Evolutionary conservation across 1,139 yeast genomes (phyloP).

Genomic region (Geotrichum restrictum): DNA sequence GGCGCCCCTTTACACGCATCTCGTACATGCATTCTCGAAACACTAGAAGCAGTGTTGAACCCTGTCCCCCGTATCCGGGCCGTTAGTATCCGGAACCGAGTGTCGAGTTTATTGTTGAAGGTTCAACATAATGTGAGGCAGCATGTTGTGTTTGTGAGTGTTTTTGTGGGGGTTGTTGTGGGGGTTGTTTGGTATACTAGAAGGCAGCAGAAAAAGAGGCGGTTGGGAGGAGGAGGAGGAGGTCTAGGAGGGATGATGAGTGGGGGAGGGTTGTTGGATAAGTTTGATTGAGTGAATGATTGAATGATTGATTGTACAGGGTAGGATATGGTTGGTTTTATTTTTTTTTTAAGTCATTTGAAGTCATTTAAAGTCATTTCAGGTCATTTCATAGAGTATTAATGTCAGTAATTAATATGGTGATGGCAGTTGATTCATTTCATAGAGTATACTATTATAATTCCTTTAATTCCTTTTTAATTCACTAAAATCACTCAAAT

Average conservation of each 20-base stretch:
- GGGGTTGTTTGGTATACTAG: background rate
- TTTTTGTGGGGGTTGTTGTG: background rate
- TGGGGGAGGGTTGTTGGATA: constrained; percentile 2
- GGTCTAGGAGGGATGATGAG: background rate
- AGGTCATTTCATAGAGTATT: too few species aligned
- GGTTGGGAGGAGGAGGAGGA: background rate
- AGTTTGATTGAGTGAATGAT: background rate
- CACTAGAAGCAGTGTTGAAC: constrained; percentile 29
- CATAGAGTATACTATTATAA: too few species aligned
- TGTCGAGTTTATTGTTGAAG: constrained; percentile 24
- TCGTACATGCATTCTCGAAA: constrained; percentile 32
- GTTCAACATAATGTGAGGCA: background rate
- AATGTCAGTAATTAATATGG: too few species aligned
- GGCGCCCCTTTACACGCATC: constrained; percentile 32
- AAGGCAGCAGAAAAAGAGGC: too few species aligned
- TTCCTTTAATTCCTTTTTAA: too few species aligned
- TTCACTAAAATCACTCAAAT: too few species aligned
- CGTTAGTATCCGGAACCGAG: constrained; percentile 21
- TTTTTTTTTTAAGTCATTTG: too few species aligned
- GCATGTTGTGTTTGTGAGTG: background rate
- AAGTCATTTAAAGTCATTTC: too few species aligned
- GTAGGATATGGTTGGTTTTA: too few species aligned
- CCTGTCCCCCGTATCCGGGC: constrained; percentile 30
- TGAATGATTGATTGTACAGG: too few species aligned
- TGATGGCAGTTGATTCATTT: too few species aligned